Evolutionary conservation across 2,329 filamentous ascomycete species (phyloP), one percentile per base, ranked within the genome.

Genomic region (Alternaria solani): DNA sequence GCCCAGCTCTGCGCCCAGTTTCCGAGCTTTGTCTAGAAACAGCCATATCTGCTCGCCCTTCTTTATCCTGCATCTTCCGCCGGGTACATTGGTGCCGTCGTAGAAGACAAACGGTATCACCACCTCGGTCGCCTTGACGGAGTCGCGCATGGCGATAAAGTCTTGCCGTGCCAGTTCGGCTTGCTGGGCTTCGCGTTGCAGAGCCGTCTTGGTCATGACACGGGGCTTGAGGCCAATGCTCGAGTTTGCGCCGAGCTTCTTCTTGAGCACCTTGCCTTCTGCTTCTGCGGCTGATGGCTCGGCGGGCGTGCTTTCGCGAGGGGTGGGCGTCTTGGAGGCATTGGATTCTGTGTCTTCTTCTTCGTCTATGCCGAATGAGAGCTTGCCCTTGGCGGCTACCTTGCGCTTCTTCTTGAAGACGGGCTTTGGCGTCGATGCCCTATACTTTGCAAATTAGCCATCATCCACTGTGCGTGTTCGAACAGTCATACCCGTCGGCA

Each of bases 91-190:
- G 23, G 92, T 92, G 16, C 95, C 95, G 69, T 98, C 94, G 80
- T 97, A 98, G 76, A 98, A 98, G 4, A 98, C 92, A 78, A 98
- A 99, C 0, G 95, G 95, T 32, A 99, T 90, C 16, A 91, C 85
- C 55, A 99, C 91, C 73, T 97, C 94, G 8, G 93, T 94, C 20
- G 88, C 88, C 80, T 96, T 97, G 66, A 98, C 91, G 0, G 89
- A 88, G 63, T 96, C 92, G 75, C 97, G 95, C 59, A 94, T 86
- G 9, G 83, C 83, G 46, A 96, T 77, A 71, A 97, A 99, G 73
- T 98, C 90, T 63, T 90, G 91, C 9, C 91, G 86, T 51, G 94
- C 81, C 14, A 86, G 80, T 69, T 95, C 92, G 64, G 91, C 86
- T 66, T 93, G 88, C 57, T 91, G 86, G 4, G 93, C 91, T 77